Conservation (phyloP, 495 filamentous ascomycete genomes). For the Podospora pseudopauciseta region DNA sequence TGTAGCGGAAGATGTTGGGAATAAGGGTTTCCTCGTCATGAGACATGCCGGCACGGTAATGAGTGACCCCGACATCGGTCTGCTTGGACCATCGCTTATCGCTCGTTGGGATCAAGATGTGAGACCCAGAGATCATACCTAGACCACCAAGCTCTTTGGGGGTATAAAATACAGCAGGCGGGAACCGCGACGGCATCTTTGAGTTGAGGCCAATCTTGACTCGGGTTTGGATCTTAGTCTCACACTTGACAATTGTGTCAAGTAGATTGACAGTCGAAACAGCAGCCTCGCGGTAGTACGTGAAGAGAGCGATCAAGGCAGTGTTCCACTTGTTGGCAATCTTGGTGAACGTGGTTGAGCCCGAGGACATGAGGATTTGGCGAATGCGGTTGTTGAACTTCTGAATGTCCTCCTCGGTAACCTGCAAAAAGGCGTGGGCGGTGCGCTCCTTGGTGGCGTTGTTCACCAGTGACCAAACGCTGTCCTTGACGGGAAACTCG, state of each 20-base stretch:
- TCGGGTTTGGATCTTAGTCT: conserved; percentile 98
- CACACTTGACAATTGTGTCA: conserved; percentile 98
- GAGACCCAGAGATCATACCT: conserved; percentile 98
- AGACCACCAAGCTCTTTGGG: conserved; percentile 97
- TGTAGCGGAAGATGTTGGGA: conserved; percentile 99
- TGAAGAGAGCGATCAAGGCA: conserved; percentile 96
- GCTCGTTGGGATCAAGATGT: conserved; percentile 96
- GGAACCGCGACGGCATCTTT: conserved; percentile 99
- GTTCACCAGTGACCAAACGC: conserved; percentile 95
- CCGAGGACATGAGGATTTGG: conserved; percentile 98
- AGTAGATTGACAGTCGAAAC: conserved; percentile 95
- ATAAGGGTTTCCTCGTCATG: conserved; percentile 98
- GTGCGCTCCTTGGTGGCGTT: conserved; percentile 96
- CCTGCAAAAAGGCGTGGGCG: conserved; percentile 95
- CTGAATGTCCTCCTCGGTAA: conserved; percentile 96
- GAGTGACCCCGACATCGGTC: conserved; percentile 94
- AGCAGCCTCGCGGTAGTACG: conserved; percentile 96
- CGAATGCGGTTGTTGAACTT: conserved; percentile 99
- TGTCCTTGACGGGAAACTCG: conserved; percentile 96
- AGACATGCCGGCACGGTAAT: conserved; percentile 97
- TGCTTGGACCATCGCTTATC: conserved; percentile 99
- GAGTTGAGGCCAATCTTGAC: conserved; percentile 99
- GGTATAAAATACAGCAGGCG: conserved; percentile 97
- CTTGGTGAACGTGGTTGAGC: conserved; percentile 98
- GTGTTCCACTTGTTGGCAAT: conserved; percentile 99